A percentile compares a stretch with the other conserved stretches of the same genome.
These are phyloP conservation scores for Jackrogersella multiformis DNA, from an alignment of 495 filamentous ascomycete species.

Conservation along the genomic window DNA sequence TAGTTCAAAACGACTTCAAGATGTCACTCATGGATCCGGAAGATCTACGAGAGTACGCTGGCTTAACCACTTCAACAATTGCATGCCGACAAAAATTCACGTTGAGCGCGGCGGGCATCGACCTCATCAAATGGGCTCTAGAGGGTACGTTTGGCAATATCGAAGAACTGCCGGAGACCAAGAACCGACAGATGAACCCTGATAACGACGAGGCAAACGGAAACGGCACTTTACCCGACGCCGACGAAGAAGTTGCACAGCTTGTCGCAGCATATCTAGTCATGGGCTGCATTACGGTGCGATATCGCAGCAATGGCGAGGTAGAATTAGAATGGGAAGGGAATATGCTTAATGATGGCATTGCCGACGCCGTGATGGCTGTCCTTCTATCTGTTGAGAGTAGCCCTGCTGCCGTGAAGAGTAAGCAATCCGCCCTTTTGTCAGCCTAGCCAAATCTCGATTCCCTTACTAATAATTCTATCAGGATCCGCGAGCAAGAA, in stretches of 20 bases:
- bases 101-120: conserved; percentile 86
- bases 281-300: conserved; percentile 88
- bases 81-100: conserved; percentile 88
- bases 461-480: conserved; percentile 35
- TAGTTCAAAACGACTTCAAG: conserved; percentile 97
- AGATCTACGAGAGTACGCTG: conserved; percentile 93
- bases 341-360: conserved; percentile 96
- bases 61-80: conserved; percentile 91
- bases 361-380: conserved; percentile 94
- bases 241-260: conserved; percentile 66
- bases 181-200: conserved; percentile 41
- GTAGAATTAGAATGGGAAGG: conserved; percentile 97
- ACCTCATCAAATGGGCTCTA: conserved; percentile 91
- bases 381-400: conserved; percentile 89
- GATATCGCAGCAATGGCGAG: conserved; percentile 73
- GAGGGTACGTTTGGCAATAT: conserved; percentile 92
- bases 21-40: conserved; percentile 95
- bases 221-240: conserved; percentile 58
- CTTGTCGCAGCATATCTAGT: conserved; percentile 73
- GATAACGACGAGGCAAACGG: conserved; percentile 46
- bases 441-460: conserved; percentile 20
- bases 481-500: conserved; percentile 63
- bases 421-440: conserved; percentile 58
- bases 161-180: conserved; percentile 68
- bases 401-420: conserved; percentile 92